A percentile compares a stretch with the other conserved stretches of the same genome.
These are phyloP conservation scores for Pythium plurisporium DNA, from an alignment of 352 stramenopile genomes.

Conservation along the genomic window DNA sequence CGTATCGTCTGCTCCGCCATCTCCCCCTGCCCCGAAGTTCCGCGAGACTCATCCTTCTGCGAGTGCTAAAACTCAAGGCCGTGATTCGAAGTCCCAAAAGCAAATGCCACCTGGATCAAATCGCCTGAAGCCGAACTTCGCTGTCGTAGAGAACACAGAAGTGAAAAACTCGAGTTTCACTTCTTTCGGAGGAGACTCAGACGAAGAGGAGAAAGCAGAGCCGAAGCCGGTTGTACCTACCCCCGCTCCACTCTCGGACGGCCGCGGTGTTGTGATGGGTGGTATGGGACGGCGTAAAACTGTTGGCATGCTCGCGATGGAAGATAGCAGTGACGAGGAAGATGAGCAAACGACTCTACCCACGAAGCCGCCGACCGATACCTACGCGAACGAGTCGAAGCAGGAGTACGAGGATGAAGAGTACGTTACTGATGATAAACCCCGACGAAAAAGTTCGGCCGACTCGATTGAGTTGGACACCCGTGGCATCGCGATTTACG, in stretches of 20 bases:
- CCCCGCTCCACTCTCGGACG: constrained; percentile 31
- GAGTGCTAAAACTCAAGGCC: not conserved
- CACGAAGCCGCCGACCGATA: constrained; percentile 43
- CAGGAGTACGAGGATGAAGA: constrained; percentile 37
- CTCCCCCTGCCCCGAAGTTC: constrained; percentile 22
- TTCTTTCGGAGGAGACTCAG: constrained; percentile 78
- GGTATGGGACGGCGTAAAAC: constrained; percentile 66
- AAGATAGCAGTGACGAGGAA: constrained; percentile 78
- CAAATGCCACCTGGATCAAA: constrained; percentile 3
- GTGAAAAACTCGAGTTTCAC: constrained; percentile 76
- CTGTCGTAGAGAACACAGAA: constrained; percentile 50
- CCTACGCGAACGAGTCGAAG: constrained; percentile 32
- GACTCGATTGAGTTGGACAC: constrained; percentile 82
- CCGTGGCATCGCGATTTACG: constrained; percentile 65
- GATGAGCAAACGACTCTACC: constrained; percentile 53
- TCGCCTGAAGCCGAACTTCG: constrained; percentile 60
- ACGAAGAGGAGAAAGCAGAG: constrained; percentile 75
- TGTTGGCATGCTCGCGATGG: constrained; percentile 57
- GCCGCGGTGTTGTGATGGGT: constrained; percentile 51
- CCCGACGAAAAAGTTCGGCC: constrained; percentile 59
- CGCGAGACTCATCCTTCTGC: constrained; percentile 17
- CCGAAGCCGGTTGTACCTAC: constrained; percentile 39
- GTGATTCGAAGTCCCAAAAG: constrained; percentile 18
- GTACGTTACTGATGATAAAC: constrained; percentile 17
- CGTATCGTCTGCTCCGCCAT: constrained; percentile 15